Base-by-base conservation (phyloP, 345 rosid species). In the Trapa incisa region DNA sequence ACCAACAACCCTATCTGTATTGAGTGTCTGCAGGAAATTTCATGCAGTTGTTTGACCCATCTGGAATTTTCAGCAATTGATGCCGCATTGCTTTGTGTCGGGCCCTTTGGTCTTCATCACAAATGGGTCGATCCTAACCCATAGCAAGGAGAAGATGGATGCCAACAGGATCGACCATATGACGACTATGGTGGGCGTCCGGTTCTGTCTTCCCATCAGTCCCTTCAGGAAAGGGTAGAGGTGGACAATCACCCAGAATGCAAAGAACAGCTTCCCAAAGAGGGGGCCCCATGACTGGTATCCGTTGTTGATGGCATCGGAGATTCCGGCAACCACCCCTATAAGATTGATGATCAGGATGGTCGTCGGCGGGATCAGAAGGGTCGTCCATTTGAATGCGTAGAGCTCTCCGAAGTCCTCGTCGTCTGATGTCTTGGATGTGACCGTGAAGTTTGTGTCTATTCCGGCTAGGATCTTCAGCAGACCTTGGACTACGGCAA, bases 211-310 rank as follows among this genome's bases (percentile, higher is more conserved):
- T 57, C 96, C 99, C 99, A 91, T 94, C 43, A 94, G 81, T 79
- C 97, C 97, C 82, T 94, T 91, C 47, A 91, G 95, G 97, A 94
- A 94, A 12, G 96, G 96, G 75, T 94, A 94, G 76, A 94, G 93
- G 84, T 89, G 97, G 71, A 89, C 79, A 65, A 94, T 94, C 76
- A 89, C 97, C 96, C 99, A 86, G 77, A 91, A 91, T 67, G 96
- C 75, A 61, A 94, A 89, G 84, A 94, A 94, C 33, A 94, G 91
- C 87, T 94, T 91, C 68, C 99, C 97, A 47, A 94, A 89, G 3
- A 45, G 48, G 2, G 48, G 48, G 48, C 48, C 48, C 48, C 48
- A 45, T 45, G 48, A 45, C 48, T 45, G 86, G 80, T 84, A 87
- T 2, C 99, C 99, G 42, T 91, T 89, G 84, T 94, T 94, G 66